Base-by-base conservation (phyloP, 257 asterid species). In the Handroanthus guayacan region DNA sequence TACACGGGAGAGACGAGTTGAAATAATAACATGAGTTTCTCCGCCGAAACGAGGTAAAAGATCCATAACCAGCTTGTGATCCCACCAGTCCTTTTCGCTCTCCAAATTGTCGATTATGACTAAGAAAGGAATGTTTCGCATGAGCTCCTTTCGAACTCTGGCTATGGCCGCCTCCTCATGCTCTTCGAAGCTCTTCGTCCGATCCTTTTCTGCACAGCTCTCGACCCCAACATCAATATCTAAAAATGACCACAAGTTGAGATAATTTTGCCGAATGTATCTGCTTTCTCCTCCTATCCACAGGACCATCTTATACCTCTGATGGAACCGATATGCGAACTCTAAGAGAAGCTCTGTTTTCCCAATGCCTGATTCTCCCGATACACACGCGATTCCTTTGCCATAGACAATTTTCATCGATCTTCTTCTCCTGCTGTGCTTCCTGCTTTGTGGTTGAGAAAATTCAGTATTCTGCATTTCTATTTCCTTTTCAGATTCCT, bases 11-110 rank as follows among this genome's bases (percentile, higher is more conserved):
- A 90, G 89, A 34, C 91, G 87, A 10, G 97, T 90, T 34, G 97
- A 67, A 51, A 92, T 87, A 25, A 92, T 83, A 11, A 90, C 97
- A 48, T 92, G 96, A 0, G 97, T 82, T 86, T 92, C 97, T 18
- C 97, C 98, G 0, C 98, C 97, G 55, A 92, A 89, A 61, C 96
- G 95, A 61, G 98, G 97, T 12, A 92, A 86, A 47, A 92, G 80
- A 82, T 92, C 97, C 95, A 90, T 92, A 71, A 92, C 81, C 37
- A 85, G 83, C 86, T 85, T 92, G 72, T 84, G 88, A 47, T 90
- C 96, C 96, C 96, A 92, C 96, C 95, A 92, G 44, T 90, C 95
- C 72, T 90, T 92, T 79, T 92, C 97, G 14, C 86, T 90, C 82
- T 92, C 97, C 76, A 92, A 82, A 65, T 92, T 87, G 83, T 93